phyloP scores from a whole-genome alignment of 2,329 filamentous ascomycete species.

The Hyphodiscus sp. region DNA sequence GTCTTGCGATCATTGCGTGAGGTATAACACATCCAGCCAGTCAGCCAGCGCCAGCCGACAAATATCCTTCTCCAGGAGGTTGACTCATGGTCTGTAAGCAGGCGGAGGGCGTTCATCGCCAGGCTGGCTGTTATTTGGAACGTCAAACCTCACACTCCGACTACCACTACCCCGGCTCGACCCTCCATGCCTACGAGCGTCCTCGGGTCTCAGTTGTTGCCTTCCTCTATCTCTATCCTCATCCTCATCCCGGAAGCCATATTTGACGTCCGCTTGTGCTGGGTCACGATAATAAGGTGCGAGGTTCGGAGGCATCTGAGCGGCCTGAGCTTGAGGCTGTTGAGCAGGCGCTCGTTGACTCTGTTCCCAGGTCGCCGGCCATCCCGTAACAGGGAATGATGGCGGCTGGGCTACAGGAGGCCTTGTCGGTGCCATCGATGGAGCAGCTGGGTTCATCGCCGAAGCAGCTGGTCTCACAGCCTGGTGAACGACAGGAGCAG shows the following conservation, averaged over 20 bases:
- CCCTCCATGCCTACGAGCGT: neutral
- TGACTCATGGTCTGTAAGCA: neutral
- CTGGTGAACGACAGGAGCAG: neutral
- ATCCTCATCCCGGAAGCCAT: neutral
- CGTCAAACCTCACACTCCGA: neutral
- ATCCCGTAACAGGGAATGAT: neutral
- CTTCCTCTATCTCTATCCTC: neutral
- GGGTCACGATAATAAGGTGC: neutral
- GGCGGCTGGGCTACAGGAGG: neutral
- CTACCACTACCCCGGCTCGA: neutral
- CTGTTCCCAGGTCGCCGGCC: neutral
- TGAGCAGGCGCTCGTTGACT: neutral
- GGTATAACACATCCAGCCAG: neutral
- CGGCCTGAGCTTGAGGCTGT: neutral
- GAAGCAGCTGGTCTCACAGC: neutral
- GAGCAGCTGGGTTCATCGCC: neutral
- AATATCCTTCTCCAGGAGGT: neutral
- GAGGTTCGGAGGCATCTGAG: neutral
- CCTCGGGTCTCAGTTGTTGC: neutral
- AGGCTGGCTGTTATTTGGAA: neutral
- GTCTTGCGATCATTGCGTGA: too few relatives aligned
- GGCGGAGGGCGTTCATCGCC: neutral
- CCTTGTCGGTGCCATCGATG: neutral
- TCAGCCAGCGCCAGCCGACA: neutral
- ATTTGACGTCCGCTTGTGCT: conserved; percentile 1